A percentile compares a stretch with the other conserved stretches of the same genome.
Evolutionary conservation across 352 stramenopile genomes (phyloP).

Genomic region (Blastocystis sp.): DNA sequence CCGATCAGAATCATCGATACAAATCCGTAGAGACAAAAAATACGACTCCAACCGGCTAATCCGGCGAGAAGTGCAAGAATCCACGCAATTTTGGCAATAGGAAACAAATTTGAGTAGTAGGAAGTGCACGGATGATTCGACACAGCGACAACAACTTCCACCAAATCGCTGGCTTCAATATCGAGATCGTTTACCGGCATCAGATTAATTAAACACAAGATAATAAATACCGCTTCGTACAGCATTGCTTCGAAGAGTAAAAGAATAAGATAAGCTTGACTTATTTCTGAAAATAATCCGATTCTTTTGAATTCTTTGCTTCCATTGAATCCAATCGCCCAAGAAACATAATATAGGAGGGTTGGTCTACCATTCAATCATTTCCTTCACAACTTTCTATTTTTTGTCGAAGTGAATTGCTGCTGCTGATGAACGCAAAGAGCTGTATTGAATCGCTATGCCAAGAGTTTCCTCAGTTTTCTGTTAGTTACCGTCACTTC

Average conservation of each 20-base stretch:
- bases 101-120: neutral
- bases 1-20: conserved; percentile 10
- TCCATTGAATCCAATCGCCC: neutral
- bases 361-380: neutral
- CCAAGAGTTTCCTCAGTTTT: conserved; percentile 21
- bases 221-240: conserved; percentile 8
- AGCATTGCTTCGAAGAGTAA: conserved; percentile 5
- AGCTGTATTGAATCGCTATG: conserved; percentile 9
- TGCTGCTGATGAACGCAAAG: neutral
- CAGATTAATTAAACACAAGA: neutral
- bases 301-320: neutral
- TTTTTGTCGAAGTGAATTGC: neutral
- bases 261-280: neutral
- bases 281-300: too few species aligned
- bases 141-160: neutral
- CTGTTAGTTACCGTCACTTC: neutral
- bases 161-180: neutral
- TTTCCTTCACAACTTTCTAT: neutral
- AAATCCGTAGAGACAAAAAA: conserved; percentile 40
- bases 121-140: neutral
- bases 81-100: neutral
- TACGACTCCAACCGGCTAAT: neutral
- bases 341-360: neutral
- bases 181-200: neutral
- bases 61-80: neutral